These are phyloP conservation scores for Penicillium hesseltinei DNA, from an alignment of 2,329 filamentous ascomycete species.

Conservation along the genomic window DNA sequence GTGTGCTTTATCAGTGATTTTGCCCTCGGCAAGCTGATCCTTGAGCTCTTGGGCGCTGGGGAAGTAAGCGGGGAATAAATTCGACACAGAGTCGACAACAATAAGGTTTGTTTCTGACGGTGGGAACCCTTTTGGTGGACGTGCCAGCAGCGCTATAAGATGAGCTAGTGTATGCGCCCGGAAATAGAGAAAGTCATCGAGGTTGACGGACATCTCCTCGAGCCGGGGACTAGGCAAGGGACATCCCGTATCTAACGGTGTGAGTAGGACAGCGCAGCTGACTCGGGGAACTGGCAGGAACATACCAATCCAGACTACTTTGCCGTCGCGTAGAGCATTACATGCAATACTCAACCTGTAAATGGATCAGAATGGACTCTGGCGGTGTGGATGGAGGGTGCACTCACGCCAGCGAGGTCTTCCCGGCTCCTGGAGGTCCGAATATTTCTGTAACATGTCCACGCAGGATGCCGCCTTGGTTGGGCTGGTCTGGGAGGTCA, in stretches of 20 bases:
- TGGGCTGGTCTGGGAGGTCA: conserved; percentile 8
- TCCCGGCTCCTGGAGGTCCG: conserved; percentile 82
- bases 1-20: conserved; percentile 43
- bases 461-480: conserved; percentile 59
- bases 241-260: conserved; percentile 47
- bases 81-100: conserved; percentile 75
- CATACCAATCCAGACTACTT: conserved; percentile 81
- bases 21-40: conserved; percentile 26
- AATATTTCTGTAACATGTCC: conserved; percentile 84
- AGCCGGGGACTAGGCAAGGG: conserved; percentile 51
- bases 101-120: conserved; percentile 64
- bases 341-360: conserved; percentile 67
- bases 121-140: conserved; percentile 63
- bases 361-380: conserved; percentile 15
- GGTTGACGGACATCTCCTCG: conserved; percentile 43
- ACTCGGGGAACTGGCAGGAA: conserved; percentile 22
- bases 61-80: conserved; percentile 73
- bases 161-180: conserved; percentile 59
- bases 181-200: conserved; percentile 64
- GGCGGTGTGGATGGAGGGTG: neutral
- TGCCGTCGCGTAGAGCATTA: conserved; percentile 58
- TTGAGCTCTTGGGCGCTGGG: conserved; percentile 54
- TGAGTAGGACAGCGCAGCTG: conserved; percentile 3
- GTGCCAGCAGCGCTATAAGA: conserved; percentile 69
- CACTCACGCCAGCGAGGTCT: conserved; percentile 75